Evolutionary conservation across 805 yeast genomes (phyloP).

Genomic region (Ogataea polymorpha): DNA sequence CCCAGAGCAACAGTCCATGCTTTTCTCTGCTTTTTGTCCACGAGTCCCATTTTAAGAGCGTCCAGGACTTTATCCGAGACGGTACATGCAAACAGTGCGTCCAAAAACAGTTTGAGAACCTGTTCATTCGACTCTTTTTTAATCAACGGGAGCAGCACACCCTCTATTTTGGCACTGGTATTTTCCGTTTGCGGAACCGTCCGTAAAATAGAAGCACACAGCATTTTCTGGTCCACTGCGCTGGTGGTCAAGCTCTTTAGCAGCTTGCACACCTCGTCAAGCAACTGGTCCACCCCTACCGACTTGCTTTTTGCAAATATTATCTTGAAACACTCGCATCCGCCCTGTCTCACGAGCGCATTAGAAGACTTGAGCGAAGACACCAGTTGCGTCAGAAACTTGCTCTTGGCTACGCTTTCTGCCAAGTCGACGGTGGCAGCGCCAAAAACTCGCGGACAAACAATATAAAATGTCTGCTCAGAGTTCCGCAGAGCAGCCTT

Average conservation of each 20-base stretch:
- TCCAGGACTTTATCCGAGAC: constrained; percentile 29
- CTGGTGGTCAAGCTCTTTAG: constrained; percentile 55
- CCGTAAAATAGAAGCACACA: constrained; percentile 45
- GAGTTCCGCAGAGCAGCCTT: constrained; percentile 77
- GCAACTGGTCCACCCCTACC: constrained; percentile 33
- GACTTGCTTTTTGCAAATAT: constrained; percentile 24
- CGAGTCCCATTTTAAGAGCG: constrained; percentile 53
- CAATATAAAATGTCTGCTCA: constrained; percentile 56
- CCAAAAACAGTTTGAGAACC: constrained; percentile 48
- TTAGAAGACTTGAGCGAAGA: constrained; percentile 69
- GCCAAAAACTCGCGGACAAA: constrained; percentile 51
- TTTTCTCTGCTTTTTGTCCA: constrained; percentile 62
- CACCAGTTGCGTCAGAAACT: constrained; percentile 49
- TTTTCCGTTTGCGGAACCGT: constrained; percentile 25
- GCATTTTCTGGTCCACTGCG: constrained; percentile 61
- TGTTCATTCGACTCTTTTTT: constrained; percentile 75
- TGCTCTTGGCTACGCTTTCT: constrained; percentile 35
- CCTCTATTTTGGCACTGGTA: constrained; percentile 34
- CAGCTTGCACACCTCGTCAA: constrained; percentile 53
- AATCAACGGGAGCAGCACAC: constrained; percentile 48
- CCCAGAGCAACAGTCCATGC: constrained; percentile 64
- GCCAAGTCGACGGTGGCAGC: constrained; percentile 41
- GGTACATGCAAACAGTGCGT: constrained; percentile 47
- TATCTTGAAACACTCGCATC: constrained; percentile 36
- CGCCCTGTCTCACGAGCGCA: constrained; percentile 53